phyloP scores from a whole-genome alignment of 192 early-diverging fungal species.

The Coemansia sp. region DNA sequence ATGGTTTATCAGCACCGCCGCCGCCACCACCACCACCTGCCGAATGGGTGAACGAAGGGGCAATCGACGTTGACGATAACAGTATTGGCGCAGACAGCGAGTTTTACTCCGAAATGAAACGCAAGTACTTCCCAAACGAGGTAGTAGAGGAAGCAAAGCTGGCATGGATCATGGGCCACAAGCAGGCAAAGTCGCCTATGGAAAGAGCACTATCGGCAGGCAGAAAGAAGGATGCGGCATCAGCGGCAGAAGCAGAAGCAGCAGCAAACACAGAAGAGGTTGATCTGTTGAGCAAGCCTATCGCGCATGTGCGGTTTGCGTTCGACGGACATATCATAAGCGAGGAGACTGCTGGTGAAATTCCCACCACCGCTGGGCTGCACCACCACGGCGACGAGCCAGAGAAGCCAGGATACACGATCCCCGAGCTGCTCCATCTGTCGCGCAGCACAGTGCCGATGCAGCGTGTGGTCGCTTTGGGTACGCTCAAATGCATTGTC shows the following conservation, averaged over 20 bases:
- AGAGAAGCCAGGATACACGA: constrained; percentile 79
- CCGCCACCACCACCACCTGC: constrained; percentile 39
- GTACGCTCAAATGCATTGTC: constrained; percentile 61
- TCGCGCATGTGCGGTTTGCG: constrained; percentile 70
- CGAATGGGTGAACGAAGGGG: constrained; percentile 33
- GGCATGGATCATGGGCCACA: constrained; percentile 53
- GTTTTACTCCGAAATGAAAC: constrained; percentile 41
- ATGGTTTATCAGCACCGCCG: constrained; percentile 16
- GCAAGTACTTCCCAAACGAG: constrained; percentile 39
- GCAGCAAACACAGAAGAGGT: neutral
- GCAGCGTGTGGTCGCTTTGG: constrained; percentile 71
- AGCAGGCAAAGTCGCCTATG: constrained; percentile 47
- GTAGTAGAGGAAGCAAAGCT: constrained; percentile 54
- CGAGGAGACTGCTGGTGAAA: constrained; percentile 39
- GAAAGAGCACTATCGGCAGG: constrained; percentile 19
- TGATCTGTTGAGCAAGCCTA: constrained; percentile 20
- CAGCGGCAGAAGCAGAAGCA: neutral
- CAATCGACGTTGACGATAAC: constrained; percentile 35
- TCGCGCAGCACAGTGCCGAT: constrained; percentile 77
- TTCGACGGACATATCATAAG: constrained; percentile 73
- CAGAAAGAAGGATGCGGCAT: constrained; percentile 11
- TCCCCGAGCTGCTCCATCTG: constrained; percentile 78
- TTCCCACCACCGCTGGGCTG: constrained; percentile 66
- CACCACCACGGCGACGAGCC: constrained; percentile 91
- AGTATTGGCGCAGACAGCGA: constrained; percentile 28